Evolutionary conservation across 2,329 filamentous ascomycete genomes (phyloP).

Genomic region (Tolypocladium inflatum): DNA sequence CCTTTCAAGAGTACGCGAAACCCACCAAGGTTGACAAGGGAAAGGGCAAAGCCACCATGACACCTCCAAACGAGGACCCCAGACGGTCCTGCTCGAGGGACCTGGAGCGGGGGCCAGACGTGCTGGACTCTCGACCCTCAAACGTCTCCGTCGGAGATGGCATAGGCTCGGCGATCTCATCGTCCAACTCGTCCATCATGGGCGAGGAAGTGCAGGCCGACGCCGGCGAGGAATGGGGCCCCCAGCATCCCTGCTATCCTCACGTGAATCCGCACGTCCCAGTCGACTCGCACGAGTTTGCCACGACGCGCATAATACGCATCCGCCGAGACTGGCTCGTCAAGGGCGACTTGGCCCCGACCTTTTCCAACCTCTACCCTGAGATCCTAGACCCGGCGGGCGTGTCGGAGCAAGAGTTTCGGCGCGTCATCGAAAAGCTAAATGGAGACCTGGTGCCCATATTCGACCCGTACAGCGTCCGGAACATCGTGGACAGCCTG

Average conservation of each 20-base stretch:
- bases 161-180: slow-evolving; percentile 46
- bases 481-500: slow-evolving; percentile 71
- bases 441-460: slow-evolving; percentile 69
- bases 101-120: slow-evolving; percentile 43
- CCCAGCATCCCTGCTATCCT: slow-evolving; percentile 87
- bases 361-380: slow-evolving; percentile 91
- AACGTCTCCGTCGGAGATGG: slow-evolving; percentile 39
- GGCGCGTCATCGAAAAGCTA: slow-evolving; percentile 68
- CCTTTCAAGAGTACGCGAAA: neutral
- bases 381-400: slow-evolving; percentile 85
- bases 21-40: neutral
- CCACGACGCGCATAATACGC: slow-evolving; percentile 79
- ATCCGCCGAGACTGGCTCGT: slow-evolving; percentile 88
- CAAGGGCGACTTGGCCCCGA: slow-evolving; percentile 80
- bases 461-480: slow-evolving; percentile 67
- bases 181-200: slow-evolving; percentile 51
- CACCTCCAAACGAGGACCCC: slow-evolving; percentile 24
- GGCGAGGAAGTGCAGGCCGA: slow-evolving; percentile 56
- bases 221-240: slow-evolving; percentile 78
- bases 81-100: slow-evolving; percentile 36
- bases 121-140: slow-evolving; percentile 33
- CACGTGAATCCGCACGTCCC: slow-evolving; percentile 90
- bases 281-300: slow-evolving; percentile 61
- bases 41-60: slow-evolving; percentile 46
- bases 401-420: slow-evolving; percentile 78